phyloP scores from a whole-genome alignment of 2,329 filamentous ascomycete genomes.

The Moelleriella libera region DNA sequence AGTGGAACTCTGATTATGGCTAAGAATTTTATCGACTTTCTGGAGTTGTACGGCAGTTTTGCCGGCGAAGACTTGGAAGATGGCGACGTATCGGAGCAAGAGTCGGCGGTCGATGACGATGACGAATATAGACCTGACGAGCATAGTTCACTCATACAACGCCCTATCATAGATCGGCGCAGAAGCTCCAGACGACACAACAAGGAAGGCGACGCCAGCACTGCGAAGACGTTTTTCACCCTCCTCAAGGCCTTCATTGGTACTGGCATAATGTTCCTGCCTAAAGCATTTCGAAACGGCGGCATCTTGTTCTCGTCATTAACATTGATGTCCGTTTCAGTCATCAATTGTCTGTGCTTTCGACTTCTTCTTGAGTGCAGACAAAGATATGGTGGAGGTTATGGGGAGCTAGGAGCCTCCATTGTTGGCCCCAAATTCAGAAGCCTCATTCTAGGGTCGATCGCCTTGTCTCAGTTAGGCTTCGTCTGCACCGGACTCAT shows the following conservation, averaged over 20 bases:
- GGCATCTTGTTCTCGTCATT: conserved; percentile 63
- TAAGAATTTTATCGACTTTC: conserved; percentile 59
- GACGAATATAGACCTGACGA: conserved; percentile 26
- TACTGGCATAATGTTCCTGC: conserved; percentile 70
- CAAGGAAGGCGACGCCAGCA: conserved; percentile 47
- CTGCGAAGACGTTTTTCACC: conserved; percentile 64
- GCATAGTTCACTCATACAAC: conserved; percentile 36
- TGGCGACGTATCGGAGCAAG: conserved; percentile 35
- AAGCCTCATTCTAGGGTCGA: conserved; percentile 51
- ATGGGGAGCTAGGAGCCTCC: conserved; percentile 57
- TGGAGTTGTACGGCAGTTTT: conserved; percentile 64
- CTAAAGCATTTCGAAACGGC: conserved; percentile 67
- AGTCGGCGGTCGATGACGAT: conserved; percentile 37
- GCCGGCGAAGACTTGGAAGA: conserved; percentile 56
- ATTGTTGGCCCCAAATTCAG: conserved; percentile 52
- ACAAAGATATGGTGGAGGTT: conserved; percentile 49
- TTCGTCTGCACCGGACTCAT: conserved; percentile 69
- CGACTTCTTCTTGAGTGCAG: conserved; percentile 57
- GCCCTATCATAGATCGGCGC: conserved; percentile 29
- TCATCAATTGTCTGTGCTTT: conserved; percentile 57
- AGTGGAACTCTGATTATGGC: conserved; percentile 39
- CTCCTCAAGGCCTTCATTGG: conserved; percentile 67
- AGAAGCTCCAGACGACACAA: conserved; percentile 31
- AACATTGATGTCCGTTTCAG: conserved; percentile 49
- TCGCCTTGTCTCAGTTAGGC: conserved; percentile 61